phyloP scores from a whole-genome alignment of 768 basidiomycete species.

The Leccinum barrowsii region DNA sequence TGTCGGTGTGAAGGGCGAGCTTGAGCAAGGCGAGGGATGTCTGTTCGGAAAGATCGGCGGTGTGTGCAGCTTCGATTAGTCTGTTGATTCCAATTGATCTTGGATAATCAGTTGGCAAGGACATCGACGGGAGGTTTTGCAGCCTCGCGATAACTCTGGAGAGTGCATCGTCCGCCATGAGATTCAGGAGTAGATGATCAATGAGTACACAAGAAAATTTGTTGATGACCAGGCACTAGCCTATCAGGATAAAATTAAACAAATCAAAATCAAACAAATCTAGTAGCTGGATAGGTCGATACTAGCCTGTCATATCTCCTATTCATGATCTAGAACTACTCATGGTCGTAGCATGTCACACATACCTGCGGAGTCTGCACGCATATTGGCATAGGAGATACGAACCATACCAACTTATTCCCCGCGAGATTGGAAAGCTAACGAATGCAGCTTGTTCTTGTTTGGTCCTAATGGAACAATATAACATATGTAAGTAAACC shows the following conservation, averaged over 20 bases:
- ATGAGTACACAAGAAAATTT: slow-evolving; percentile 2
- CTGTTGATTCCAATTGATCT: slow-evolving; percentile 69
- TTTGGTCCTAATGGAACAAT: no score
- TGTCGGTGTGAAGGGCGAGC: slow-evolving; percentile 71
- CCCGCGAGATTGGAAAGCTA: no score
- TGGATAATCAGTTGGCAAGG: slow-evolving; percentile 94
- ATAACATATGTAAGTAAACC: no score
- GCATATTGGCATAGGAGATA: no score
- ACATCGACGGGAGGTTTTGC: slow-evolving; percentile 82
- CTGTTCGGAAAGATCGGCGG: slow-evolving; percentile 66
- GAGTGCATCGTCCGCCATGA: slow-evolving; percentile 29
- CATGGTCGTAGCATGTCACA: no score
- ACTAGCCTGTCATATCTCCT: no score
- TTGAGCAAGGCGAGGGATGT: slow-evolving; percentile 78
- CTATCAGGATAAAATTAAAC: background rate
- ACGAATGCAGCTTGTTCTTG: no score
- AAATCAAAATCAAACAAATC: background rate
- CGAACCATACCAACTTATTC: no score
- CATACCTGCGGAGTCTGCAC: no score
- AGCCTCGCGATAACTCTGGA: slow-evolving; percentile 61
- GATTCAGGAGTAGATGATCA: background rate
- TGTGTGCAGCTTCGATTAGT: slow-evolving; percentile 81
- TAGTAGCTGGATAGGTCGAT: background rate
- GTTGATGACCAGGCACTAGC: slow-evolving; percentile 1
- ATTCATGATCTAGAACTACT: no score